Base-by-base conservation (phyloP, 1,284 basidiomycete species). In the Malassezia nana region DNA sequence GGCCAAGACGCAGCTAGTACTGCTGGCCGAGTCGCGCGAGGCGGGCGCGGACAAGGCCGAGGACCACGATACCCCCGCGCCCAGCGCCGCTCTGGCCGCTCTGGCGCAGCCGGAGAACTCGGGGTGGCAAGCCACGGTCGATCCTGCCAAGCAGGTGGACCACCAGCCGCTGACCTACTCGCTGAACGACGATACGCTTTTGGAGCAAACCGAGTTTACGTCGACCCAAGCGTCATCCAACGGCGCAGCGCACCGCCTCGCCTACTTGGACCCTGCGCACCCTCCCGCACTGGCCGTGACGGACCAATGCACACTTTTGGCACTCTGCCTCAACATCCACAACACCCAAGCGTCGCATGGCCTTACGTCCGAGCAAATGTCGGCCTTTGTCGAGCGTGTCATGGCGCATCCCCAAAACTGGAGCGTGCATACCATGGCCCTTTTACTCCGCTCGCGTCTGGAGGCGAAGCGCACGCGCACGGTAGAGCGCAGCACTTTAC, bases 131-230 rank as follows among this genome's bases (percentile, higher is more conserved):
- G 42, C 61, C 15, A 57, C 65, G 3, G 60, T 63, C 16, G 63
- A 64, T 42, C 54, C 60, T 10, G 54, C 42, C 12, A 60, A 61
- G 30, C 62, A 64, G 44, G 59, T 65, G 22, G 57, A 66, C 8
- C 68, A 75, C 61, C 58, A 74, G 44, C 94, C 92, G 10, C 83
- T 89, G 70, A 85, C 84, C 1, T 77, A 94, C 26, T 77, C 80
- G 2, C 80, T 98, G 49, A 94, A 98, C 75, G 94, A 98, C 76
- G 94, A 99, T 75, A 95, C 90, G 0, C 79, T 99, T 9, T 81
- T 99, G 39, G 94, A 99, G 75, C 83, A 87, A 66, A 98, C 92
- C 3, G 81, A 85, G 66, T 99, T 89, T 74, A 89, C 89, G 7
- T 50, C 57, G 12, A 66, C 61, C 13, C 35, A 38, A 15, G 45